Conservation (phyloP, 331 rosid species). For the Phaseolus coccineus region DNA sequence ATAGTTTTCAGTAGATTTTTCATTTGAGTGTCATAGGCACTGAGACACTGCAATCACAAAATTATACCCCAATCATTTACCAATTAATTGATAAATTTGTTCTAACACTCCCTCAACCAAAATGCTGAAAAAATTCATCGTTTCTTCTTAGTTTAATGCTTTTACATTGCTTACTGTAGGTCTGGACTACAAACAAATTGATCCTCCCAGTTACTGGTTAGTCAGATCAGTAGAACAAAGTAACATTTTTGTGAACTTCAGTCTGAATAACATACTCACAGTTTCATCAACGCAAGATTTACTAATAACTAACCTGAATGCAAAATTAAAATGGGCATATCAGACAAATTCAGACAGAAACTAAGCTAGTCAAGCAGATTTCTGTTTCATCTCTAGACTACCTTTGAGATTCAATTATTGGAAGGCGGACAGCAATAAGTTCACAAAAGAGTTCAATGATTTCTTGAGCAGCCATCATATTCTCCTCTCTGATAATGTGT, state of each 20-base stretch:
- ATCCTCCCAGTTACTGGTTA: slow-evolving; percentile 8
- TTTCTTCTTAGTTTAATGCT: slow-evolving; percentile 12
- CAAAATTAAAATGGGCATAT: slow-evolving; percentile 36
- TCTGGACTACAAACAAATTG: slow-evolving; percentile 4
- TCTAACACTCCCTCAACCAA: background rate
- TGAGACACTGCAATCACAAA: background rate
- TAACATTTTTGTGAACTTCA: background rate
- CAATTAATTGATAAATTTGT: background rate
- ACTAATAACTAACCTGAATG: slow-evolving; percentile 6
- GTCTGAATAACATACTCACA: background rate
- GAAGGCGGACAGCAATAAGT: slow-evolving; percentile 93
- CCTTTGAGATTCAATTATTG: slow-evolving; percentile 94
- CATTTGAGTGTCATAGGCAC: background rate
- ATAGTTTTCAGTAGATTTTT: slow-evolving; percentile 4
- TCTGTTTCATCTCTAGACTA: slow-evolving; percentile 32
- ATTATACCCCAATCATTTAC: background rate
- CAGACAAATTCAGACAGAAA: slow-evolving; percentile 31
- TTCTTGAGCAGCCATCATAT: slow-evolving; percentile 99
- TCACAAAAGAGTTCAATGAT: slow-evolving; percentile 87
- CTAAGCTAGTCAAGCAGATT: slow-evolving; percentile 16
- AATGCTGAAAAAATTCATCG: slow-evolving; percentile 12
- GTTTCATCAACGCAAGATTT: background rate
- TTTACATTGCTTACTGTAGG: background rate
- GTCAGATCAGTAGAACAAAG: slow-evolving; percentile 8
- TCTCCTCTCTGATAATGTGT: slow-evolving; percentile 97